Evolutionary conservation across 2,329 filamentous ascomycete species (phyloP), one percentile per base, ranked within the genome.

Genomic region (Verticillium albo-atrum): DNA sequence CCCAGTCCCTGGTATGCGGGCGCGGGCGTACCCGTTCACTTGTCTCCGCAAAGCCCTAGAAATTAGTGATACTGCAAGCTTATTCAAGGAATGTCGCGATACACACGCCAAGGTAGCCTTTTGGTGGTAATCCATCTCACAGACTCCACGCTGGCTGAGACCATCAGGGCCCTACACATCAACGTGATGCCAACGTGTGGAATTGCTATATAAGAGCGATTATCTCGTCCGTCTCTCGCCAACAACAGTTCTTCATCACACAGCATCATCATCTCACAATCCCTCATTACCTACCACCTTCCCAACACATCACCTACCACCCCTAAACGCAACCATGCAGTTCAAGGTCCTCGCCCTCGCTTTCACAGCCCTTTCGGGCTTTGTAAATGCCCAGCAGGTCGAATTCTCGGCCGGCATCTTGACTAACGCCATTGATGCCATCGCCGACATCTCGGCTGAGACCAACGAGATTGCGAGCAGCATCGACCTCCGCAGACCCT

Each of bases 341-440:
- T 59, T 65, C 62, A 65, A 66, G 57, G 6, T 65, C 28, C 42
- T 66, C 26, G 54, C 62, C 55, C n/a, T 65, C 35, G 50, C 56
- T 54, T 58, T 64, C 55, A n/a, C 63, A 58, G 57, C 63, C 42
- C 58, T 67, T 26, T 60, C 58, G 47, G 61, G n/a, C 30, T 10
- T n/a, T 59, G 20, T 58, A 61, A 3, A 57, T 58, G 26, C 62
- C 55, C 42, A 61, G 62, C n/a, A n/a, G n/a, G n/a, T n/a, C n/a
- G 30, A 55, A 6, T 12, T 34, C 30, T 60, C 63, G 15, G 56
- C 59, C 26, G 42, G 58, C 30, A 47, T 57, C 23, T 50, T 66
- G 47, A 47, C 59, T 53, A 35, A 32, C 6, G 34, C 56, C 35
- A 57, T 67, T 54, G 26, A 62, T 20, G 53, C 56, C 28, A 58